phyloP scores from a whole-genome alignment of 2,329 filamentous ascomycete genomes.

The Aspergillus fijiensis region DNA sequence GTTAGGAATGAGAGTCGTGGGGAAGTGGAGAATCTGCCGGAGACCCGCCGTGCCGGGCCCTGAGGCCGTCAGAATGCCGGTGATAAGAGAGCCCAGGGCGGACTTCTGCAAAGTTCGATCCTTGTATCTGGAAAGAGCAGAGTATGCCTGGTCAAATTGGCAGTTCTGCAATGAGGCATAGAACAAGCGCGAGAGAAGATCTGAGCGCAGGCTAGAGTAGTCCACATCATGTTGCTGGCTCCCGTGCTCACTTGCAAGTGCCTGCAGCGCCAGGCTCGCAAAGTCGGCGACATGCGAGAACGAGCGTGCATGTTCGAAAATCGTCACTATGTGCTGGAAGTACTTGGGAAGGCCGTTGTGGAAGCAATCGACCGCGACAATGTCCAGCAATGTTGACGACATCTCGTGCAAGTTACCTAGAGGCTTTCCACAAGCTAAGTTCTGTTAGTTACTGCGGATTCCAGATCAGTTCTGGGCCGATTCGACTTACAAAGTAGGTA shows the following conservation, averaged over 20 bases:
- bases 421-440: conserved; percentile 45
- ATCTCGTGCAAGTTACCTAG: conserved; percentile 46
- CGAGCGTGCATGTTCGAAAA: conserved; percentile 76
- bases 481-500: conserved; percentile 72
- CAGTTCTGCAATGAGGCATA: conserved; percentile 75
- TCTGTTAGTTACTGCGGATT: conserved; percentile 19
- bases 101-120: conserved; percentile 70
- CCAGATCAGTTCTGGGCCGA: background rate
- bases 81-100: conserved; percentile 66
- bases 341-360: conserved; percentile 77
- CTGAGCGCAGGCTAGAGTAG: conserved; percentile 54
- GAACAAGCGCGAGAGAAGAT: conserved; percentile 82
- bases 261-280: conserved; percentile 71
- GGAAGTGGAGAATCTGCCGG: conserved; percentile 67
- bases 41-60: conserved; percentile 46
- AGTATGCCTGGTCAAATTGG: conserved; percentile 80
- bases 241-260: conserved; percentile 42
- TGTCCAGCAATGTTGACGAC: conserved; percentile 66
- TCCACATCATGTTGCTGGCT: conserved; percentile 37
- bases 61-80: conserved; percentile 43
- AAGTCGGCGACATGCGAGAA: conserved; percentile 84
- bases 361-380: conserved; percentile 67
- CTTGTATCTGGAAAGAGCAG: conserved; percentile 70
- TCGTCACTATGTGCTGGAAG: conserved; percentile 77
- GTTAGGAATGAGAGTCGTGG: conserved; percentile 63